Evolutionary conservation across 192 early-diverging fungal species (phyloP).

Genomic region (Kappamyces sp.): DNA sequence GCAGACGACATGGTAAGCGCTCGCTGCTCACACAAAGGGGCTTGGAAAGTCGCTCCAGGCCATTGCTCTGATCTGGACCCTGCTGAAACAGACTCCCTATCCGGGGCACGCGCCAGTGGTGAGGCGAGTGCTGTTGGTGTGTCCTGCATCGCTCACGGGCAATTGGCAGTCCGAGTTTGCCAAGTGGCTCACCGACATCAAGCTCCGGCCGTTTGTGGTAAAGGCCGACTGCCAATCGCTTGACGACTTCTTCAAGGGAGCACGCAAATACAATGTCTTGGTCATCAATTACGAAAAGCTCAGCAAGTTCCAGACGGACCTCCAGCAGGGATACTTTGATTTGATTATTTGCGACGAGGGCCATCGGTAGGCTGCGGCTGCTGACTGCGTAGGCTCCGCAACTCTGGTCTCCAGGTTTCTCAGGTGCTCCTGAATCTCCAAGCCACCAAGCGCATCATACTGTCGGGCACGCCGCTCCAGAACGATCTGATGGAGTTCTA

Average conservation of each 20-base stretch:
- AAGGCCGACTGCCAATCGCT: constrained; percentile 17
- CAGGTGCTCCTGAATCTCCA: constrained; percentile 21
- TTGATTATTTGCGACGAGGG: constrained; percentile 43
- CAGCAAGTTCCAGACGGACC: constrained; percentile 13
- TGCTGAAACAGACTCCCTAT: constrained; percentile 27
- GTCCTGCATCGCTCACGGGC: constrained; percentile 38
- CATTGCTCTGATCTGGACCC: constrained; percentile 41
- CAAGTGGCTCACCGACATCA: constrained; percentile 48
- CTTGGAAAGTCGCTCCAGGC: constrained; percentile 47
- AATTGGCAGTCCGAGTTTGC: constrained; percentile 54
- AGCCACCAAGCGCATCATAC: constrained; percentile 31
- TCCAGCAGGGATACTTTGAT: constrained; percentile 25
- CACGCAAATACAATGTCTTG: constrained; percentile 24
- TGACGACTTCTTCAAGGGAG: constrained; percentile 21
- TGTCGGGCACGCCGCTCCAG: constrained; percentile 55
- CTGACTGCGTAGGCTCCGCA: no score
- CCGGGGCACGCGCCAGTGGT: constrained; percentile 4
- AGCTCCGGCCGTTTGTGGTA: constrained; percentile 27
- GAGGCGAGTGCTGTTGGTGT: constrained; percentile 37
- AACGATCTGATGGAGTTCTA: constrained; percentile 74
- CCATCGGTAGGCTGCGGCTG: no score
- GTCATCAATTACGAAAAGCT: constrained; percentile 22
- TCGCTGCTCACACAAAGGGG: constrained; percentile 16
- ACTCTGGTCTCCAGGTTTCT: constrained; percentile 25
- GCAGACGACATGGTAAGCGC: constrained; percentile 41